phyloP scores from a whole-genome alignment of 805 yeast genomes.

The Starmerella powellii region DNA sequence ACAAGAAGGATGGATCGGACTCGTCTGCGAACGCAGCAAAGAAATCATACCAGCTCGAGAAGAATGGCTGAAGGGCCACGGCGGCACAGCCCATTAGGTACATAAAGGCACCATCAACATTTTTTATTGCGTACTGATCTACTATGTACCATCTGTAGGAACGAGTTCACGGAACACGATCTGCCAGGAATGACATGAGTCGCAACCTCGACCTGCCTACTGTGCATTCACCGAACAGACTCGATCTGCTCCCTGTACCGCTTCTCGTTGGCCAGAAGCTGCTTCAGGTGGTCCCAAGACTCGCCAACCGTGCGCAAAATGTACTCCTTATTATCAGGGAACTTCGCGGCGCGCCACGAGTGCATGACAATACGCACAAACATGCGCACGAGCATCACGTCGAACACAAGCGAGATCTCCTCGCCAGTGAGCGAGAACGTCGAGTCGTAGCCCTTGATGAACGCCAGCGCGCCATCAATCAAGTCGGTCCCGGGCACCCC shows the following conservation, averaged over 20 bases:
- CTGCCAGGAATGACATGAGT: no score
- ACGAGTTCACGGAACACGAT: no score
- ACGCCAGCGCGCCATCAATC: slow-evolving; percentile 10
- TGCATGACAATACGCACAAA: slow-evolving; percentile 7
- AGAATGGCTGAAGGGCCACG: no score
- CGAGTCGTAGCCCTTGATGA: slow-evolving; percentile 11
- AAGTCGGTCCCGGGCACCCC: slow-evolving; percentile 3
- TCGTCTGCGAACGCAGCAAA: neutral
- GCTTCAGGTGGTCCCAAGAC: slow-evolving; percentile 3
- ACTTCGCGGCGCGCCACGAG: slow-evolving; percentile 6
- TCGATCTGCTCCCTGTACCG: slow-evolving; percentile 1
- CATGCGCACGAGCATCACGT: slow-evolving; percentile 10
- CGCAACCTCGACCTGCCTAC: no score
- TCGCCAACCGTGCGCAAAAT: slow-evolving; percentile 3
- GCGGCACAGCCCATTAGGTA: no score
- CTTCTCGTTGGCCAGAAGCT: slow-evolving; percentile 1
- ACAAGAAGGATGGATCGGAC: no score
- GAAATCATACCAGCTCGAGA: no score
- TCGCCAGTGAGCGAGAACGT: slow-evolving; percentile 5
- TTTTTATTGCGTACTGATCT: no score
- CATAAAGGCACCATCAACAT: no score
- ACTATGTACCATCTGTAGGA: no score
- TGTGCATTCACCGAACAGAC: neutral
- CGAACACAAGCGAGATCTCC: slow-evolving; percentile 8
- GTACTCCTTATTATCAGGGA: slow-evolving; percentile 11